Evolutionary conservation across 1,284 basidiomycete genomes (phyloP).

Genomic region (Ceratorhiza oryzae-sativae): DNA sequence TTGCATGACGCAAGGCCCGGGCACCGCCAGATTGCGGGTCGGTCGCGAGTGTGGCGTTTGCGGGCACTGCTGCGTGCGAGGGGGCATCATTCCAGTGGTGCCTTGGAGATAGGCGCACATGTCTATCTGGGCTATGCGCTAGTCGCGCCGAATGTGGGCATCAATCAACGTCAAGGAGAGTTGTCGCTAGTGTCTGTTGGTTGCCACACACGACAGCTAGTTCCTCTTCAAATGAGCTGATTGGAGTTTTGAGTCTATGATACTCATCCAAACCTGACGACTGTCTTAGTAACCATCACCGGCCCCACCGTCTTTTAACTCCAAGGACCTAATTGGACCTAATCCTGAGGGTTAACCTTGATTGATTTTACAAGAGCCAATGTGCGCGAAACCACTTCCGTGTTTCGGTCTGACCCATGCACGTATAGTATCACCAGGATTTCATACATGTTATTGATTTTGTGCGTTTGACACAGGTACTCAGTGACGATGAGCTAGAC

Average conservation of each 20-base stretch:
- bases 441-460: not conserved
- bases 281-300: not conserved
- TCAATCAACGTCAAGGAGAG: not conserved
- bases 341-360: not conserved
- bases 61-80: not conserved
- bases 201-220: not conserved
- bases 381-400: not conserved
- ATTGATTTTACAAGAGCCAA: not conserved
- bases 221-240: not conserved
- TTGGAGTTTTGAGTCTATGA: not conserved
- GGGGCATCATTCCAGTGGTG: not conserved
- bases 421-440: not conserved
- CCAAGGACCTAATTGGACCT: not conserved
- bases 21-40: not conserved
- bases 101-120: not conserved
- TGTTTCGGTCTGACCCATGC: not conserved
- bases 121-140: not conserved
- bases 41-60: conserved; percentile 9
- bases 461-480: not conserved
- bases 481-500: no score
- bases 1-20: not conserved
- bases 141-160: not conserved
- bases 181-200: no score
- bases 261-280: not conserved
- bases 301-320: not conserved